phyloP scores from a whole-genome alignment of 2,329 filamentous ascomycete species.

The Dendrostoma leiphaemia region DNA sequence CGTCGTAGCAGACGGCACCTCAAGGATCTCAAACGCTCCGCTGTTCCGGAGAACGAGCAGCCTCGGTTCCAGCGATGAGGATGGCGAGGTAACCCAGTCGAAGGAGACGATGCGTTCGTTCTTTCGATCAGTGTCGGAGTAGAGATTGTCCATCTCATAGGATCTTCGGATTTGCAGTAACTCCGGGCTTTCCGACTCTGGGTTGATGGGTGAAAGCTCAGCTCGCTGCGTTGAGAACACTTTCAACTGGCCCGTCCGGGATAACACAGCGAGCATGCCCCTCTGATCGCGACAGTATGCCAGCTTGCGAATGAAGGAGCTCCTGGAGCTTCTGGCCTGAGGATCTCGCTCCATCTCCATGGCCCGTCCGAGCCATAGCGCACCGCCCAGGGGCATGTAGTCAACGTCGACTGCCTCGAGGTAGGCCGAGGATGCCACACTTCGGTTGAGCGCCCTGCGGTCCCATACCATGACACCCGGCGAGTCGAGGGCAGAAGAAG shows the following conservation, averaged over 20 bases:
- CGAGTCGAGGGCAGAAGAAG: constrained; percentile 73
- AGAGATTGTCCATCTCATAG: constrained; percentile 61
- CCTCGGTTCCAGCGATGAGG: constrained; percentile 54
- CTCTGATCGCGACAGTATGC: constrained; percentile 62
- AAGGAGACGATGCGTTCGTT: constrained; percentile 65
- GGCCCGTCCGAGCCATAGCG: constrained; percentile 54
- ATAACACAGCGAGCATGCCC: constrained; percentile 60
- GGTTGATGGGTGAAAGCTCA: constrained; percentile 45
- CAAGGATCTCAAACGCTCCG: constrained; percentile 59
- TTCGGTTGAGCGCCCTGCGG: constrained; percentile 58
- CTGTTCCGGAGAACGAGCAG: constrained; percentile 59
- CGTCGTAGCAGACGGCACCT: constrained; percentile 57
- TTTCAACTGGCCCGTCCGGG: constrained; percentile 61
- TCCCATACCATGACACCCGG: constrained; percentile 78
- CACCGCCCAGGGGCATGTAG: constrained; percentile 61
- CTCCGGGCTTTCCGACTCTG: constrained; percentile 49
- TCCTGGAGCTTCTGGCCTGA: constrained; percentile 48
- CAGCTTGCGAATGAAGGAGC: constrained; percentile 60
- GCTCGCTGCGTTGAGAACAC: constrained; percentile 54
- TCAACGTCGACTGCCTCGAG: constrained; percentile 58
- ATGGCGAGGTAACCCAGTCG: constrained; percentile 63
- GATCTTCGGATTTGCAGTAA: constrained; percentile 59
- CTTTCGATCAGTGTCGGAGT: constrained; percentile 48
- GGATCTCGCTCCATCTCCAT: constrained; percentile 52
- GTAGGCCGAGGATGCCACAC: constrained; percentile 53